phyloP scores from a whole-genome alignment of 2,329 filamentous ascomycete genomes.

The Verticillium tricorpus region DNA sequence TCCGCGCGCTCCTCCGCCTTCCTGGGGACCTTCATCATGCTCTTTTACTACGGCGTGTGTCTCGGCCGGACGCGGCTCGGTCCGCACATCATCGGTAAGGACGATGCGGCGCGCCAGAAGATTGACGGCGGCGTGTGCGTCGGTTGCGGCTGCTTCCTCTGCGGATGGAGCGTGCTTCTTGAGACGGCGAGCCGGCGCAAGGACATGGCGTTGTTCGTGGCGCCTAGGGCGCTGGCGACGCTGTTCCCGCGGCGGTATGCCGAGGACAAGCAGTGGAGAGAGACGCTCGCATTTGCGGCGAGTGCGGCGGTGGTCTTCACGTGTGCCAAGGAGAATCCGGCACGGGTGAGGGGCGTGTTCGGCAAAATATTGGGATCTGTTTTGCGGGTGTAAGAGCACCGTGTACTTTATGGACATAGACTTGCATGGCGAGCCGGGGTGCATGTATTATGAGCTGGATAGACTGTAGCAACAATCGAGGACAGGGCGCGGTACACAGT shows the following conservation, averaged over 20 bases:
- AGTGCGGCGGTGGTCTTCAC: slow-evolving; percentile 69
- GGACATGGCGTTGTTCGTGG: slow-evolving; percentile 77
- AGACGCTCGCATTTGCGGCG: slow-evolving; percentile 60
- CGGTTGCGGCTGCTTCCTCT: slow-evolving; percentile 65
- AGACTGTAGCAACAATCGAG: background rate
- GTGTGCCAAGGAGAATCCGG: slow-evolving; percentile 57
- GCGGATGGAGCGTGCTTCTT: slow-evolving; percentile 76
- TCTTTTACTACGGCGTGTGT: slow-evolving; percentile 85
- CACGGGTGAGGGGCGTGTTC: slow-evolving; percentile 62
- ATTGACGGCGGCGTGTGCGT: slow-evolving; percentile 66
- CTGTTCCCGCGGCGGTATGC: slow-evolving; percentile 67
- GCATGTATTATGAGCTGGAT: background rate
- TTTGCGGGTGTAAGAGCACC: slow-evolving; percentile 23
- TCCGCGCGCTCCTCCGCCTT: slow-evolving; percentile 71
- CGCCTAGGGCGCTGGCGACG: slow-evolving; percentile 71
- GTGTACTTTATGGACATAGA: background rate
- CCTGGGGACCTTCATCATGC: slow-evolving; percentile 68
- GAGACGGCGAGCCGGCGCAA: slow-evolving; percentile 63
- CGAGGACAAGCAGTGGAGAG: slow-evolving; percentile 59
- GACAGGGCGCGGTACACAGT: background rate
- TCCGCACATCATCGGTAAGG: slow-evolving; percentile 58
- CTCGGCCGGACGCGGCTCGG: slow-evolving; percentile 70
- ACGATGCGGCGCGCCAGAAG: slow-evolving; percentile 38
- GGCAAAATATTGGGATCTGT: slow-evolving; percentile 55
- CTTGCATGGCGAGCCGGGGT: background rate